These are phyloP conservation scores for Phyllostachys edulis DNA, from an alignment of 176 grass and related monocot species.

Conservation along the genomic window DNA sequence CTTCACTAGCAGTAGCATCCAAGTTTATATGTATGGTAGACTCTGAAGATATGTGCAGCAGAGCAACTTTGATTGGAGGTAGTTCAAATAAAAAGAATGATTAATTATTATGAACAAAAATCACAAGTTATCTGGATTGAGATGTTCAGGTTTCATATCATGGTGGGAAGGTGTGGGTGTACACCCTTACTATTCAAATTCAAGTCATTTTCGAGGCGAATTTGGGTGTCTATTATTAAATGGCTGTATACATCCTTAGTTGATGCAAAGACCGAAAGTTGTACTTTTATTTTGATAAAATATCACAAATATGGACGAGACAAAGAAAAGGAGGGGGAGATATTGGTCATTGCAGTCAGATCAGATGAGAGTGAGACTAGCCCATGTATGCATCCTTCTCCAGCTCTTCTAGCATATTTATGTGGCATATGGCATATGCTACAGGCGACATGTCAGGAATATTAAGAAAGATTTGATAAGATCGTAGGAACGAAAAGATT, in stretches of 20 bases:
- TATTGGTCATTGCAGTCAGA: background rate
- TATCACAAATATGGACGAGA: background rate
- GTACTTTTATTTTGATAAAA: too few relatives aligned
- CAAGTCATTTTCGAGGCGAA: too few relatives aligned
- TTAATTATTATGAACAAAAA: background rate
- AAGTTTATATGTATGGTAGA: background rate
- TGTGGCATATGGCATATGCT: constrained; percentile 34
- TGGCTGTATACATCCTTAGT: too few relatives aligned
- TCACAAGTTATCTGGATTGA: background rate
- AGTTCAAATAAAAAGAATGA: background rate
- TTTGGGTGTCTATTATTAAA: too few relatives aligned
- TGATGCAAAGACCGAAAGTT: too few relatives aligned
- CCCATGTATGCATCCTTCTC: background rate
- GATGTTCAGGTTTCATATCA: background rate
- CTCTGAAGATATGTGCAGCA: background rate
- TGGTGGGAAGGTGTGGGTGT: too few relatives aligned
- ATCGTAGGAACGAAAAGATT: background rate
- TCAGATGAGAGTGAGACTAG: background rate
- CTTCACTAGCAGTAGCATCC: background rate
- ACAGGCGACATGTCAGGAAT: background rate
- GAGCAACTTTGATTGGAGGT: background rate
- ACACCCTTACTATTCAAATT: too few relatives aligned
- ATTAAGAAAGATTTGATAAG: background rate
- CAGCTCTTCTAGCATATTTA: constrained; percentile 3
- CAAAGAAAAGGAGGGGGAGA: background rate